Evolutionary conservation across 106 monocot genomes (phyloP).

Genomic region (Xerophyta viscosa): DNA sequence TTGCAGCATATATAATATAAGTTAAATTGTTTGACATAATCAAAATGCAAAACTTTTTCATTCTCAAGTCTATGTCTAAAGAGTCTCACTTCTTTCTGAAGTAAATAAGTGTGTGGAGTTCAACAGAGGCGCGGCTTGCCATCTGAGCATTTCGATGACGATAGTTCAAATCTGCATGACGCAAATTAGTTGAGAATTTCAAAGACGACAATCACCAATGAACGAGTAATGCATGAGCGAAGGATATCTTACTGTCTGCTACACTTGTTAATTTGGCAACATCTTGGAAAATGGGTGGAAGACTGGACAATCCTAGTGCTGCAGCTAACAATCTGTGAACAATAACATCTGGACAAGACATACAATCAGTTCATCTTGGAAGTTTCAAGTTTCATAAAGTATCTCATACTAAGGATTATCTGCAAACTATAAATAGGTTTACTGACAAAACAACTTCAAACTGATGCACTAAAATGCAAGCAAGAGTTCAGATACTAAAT

Average conservation of each 20-base stretch:
- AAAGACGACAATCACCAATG: neutral
- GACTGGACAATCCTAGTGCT: slow-evolving; percentile 74
- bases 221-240: neutral
- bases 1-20: neutral
- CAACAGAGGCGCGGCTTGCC: slow-evolving; percentile 95
- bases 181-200: neutral
- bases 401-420: too few species aligned
- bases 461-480: too few species aligned
- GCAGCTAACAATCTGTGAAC: slow-evolving; percentile 97
- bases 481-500: too few species aligned
- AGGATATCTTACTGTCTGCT: slow-evolving; percentile 66
- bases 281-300: slow-evolving; percentile 87
- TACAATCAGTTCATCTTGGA: neutral
- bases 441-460: too few species aligned
- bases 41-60: neutral
- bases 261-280: slow-evolving; percentile 60
- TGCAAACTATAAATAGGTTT: too few species aligned
- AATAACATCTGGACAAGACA: slow-evolving; percentile 70
- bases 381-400: too few species aligned
- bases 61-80: neutral
- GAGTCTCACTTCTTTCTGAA: slow-evolving; percentile 68
- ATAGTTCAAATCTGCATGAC: slow-evolving; percentile 71
- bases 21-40: neutral
- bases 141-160: slow-evolving; percentile 99
- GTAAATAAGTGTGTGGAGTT: slow-evolving; percentile 89